Conservation (phyloP, 2,329 filamentous ascomycete genomes). For the Penicillium sp. region DNA sequence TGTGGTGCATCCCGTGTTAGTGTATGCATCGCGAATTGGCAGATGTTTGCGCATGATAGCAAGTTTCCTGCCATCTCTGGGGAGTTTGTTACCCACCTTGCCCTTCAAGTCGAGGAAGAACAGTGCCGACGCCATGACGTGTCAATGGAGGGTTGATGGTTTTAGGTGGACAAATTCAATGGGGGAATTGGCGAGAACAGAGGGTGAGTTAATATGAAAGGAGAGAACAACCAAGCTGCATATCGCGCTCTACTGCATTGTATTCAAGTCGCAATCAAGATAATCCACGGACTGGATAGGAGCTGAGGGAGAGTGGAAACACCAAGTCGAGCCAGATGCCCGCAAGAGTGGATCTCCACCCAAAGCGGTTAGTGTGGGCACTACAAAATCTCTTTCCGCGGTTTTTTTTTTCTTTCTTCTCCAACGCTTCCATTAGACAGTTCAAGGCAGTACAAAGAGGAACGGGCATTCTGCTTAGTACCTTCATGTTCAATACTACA, state of each 20-base stretch:
- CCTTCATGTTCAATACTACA: conserved; percentile 60
- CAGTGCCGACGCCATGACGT: conserved; percentile 87
- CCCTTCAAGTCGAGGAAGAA: conserved; percentile 99
- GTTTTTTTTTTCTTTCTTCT: conserved; percentile 39
- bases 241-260: conserved; percentile 15
- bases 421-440: conserved; percentile 82
- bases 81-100: conserved; percentile 67
- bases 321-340: conserved; percentile 7
- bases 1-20: conserved; percentile 13
- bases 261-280: not conserved
- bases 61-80: not conserved
- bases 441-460: conserved; percentile 68
- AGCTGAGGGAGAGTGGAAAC: conserved; percentile 6
- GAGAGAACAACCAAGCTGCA: conserved; percentile 11
- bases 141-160: conserved; percentile 12
- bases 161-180: not conserved
- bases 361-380: conserved; percentile 30
- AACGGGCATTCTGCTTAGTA: conserved; percentile 69
- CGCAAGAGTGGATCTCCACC: conserved; percentile 17
- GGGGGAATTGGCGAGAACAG: conserved; percentile 1
- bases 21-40: conserved; percentile 21
- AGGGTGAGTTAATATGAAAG: not conserved
- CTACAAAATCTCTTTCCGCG: conserved; percentile 20
- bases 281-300: not conserved
- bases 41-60: not conserved